These are phyloP conservation scores for Alternaria tenuissima DNA, from an alignment of 2,329 filamentous ascomycete species.

Conservation along the genomic window DNA sequence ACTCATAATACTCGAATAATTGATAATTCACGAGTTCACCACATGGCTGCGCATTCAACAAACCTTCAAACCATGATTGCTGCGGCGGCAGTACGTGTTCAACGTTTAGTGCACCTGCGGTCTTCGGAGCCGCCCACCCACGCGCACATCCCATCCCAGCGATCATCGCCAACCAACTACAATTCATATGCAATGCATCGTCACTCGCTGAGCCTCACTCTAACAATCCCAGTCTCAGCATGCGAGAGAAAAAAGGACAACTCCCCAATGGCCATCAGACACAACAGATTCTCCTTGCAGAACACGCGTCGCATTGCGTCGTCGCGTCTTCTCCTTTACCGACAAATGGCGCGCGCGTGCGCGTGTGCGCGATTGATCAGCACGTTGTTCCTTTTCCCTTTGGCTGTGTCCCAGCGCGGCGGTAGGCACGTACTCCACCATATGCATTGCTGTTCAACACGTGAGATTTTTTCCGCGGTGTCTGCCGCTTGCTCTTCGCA, in stretches of 20 bases:
- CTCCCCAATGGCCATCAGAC: background rate
- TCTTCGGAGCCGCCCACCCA: slow-evolving; percentile 4
- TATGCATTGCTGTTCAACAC: background rate
- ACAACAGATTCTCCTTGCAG: background rate
- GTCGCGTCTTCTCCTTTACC: slow-evolving; percentile 5
- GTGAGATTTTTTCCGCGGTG: background rate
- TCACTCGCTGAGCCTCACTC: slow-evolving; percentile 4
- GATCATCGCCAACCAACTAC: background rate
- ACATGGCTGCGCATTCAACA: background rate
- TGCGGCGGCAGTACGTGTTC: background rate
- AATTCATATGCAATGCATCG: background rate
- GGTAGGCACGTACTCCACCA: background rate
- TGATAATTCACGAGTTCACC: background rate
- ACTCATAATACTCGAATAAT: background rate
- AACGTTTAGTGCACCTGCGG: background rate
- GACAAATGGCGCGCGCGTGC: background rate
- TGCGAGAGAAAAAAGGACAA: background rate
- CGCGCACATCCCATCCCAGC: background rate
- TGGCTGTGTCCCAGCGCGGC: background rate
- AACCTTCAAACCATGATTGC: background rate
- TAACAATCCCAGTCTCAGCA: background rate
- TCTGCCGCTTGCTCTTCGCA: background rate
- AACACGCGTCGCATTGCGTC: slow-evolving; percentile 5
- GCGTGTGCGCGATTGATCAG: slow-evolving; percentile 1
- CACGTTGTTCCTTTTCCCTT: background rate